Base-by-base conservation (phyloP, 768 basidiomycete genomes). In the Lentinus tigrinus region DNA sequence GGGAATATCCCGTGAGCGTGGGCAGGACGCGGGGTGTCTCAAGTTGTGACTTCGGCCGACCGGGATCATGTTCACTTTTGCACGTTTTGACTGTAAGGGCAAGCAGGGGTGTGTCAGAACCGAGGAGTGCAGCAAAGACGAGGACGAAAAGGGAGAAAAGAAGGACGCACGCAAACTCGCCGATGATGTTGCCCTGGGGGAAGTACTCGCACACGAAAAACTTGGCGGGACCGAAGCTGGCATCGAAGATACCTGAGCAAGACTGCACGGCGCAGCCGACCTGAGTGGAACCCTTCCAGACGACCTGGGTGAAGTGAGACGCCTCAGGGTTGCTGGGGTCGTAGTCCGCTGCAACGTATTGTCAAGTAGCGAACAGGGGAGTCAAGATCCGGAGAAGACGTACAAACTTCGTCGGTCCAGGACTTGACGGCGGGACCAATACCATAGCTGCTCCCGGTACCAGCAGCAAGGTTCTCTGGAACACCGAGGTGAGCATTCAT, bases 391-490 rank as follows among this genome's bases (percentile, higher is more conserved):
- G n/a, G n/a, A 52, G 27, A 21, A 4, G 60, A 83, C 83, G 73
- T 64, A 85, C 85, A 74, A 60, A 74, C 81, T 84, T 91, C 89
- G 64, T 80, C 81, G 4, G 82, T 80, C 90, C 89, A 92, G 5
- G 74, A 72, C 58, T 78, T 73, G 62, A 90, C 72, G 17, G 81
- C 88, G 0, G 69, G 46, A 11, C 70, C 51, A 57, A 88, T 84
- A 47, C 66, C 73, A 67, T 79, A 88, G 27, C 63, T 65, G 23
- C 67, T 63, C 16, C 84, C 85, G n/a, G 85, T 85, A 9, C 88
- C 88, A 53, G 87, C 88, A 54, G 88, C 86, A 60, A 91, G 71
- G 65, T 92, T 91, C 73, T 91, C 88, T 86, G 67, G n/a, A 63
- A 37, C 16, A 44, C 47, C 21, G 43, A 34, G 42, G 16, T 19